These are phyloP conservation scores for Phytopythium litorale DNA, from an alignment of 352 stramenopile genomes.

Conservation along the genomic window DNA sequence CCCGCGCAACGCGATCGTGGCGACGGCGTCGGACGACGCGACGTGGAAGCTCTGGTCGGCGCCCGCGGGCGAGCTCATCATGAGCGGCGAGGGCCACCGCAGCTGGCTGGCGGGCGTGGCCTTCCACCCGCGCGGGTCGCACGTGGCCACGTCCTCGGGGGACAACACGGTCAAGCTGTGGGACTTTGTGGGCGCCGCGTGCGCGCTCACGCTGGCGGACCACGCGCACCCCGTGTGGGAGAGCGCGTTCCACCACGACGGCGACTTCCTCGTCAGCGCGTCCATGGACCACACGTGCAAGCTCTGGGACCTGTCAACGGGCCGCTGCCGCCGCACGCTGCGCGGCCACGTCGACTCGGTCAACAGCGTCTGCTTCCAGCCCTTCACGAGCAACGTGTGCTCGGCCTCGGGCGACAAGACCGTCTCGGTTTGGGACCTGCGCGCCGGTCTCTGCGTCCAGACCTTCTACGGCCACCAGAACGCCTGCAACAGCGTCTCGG, in stretches of 20 bases:
- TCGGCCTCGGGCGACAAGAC: constrained; percentile 94
- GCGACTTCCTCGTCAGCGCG: constrained; percentile 90
- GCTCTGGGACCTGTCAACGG: constrained; percentile 90
- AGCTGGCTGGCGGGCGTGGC: constrained; percentile 89
- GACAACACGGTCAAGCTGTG: constrained; percentile 95
- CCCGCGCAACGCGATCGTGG: constrained; percentile 90
- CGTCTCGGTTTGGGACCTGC: constrained; percentile 94
- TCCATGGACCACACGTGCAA: constrained; percentile 95
- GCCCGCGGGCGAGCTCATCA: constrained; percentile 91
- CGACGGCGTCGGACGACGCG: constrained; percentile 92
- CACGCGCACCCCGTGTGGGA: constrained; percentile 94
- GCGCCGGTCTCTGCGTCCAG: constrained; percentile 88
- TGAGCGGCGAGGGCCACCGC: constrained; percentile 92
- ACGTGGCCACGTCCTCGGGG: constrained; percentile 89
- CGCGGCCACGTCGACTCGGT: constrained; percentile 94
- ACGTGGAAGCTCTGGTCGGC: constrained; percentile 95
- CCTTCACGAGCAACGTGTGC: constrained; percentile 91
- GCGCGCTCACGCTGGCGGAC: constrained; percentile 88
- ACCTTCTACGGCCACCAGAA: constrained; percentile 96
- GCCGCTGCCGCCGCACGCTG: constrained; percentile 90
- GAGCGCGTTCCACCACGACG: constrained; percentile 90
- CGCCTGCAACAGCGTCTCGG: constrained; percentile 88
- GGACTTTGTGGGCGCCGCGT: constrained; percentile 90
- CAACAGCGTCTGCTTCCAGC: constrained; percentile 92
- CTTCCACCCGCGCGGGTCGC: constrained; percentile 91